These are phyloP conservation scores for Thielaviopsis punctulata DNA, from an alignment of 2,329 filamentous ascomycete species.

Conservation along the genomic window DNA sequence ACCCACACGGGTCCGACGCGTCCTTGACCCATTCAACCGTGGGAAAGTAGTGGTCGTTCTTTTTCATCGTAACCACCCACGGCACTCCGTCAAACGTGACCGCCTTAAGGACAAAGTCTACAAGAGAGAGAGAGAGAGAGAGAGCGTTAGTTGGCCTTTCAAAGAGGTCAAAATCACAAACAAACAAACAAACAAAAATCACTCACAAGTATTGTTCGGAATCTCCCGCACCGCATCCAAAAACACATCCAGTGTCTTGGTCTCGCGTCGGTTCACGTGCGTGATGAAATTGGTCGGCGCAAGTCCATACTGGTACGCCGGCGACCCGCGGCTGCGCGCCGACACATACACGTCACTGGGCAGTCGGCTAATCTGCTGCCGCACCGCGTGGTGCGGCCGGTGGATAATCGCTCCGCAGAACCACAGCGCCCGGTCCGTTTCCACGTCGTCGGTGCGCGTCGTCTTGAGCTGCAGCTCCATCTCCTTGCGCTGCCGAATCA, in stretches of 20 bases:
- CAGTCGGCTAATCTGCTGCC: conserved; percentile 91
- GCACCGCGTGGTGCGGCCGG: conserved; percentile 83
- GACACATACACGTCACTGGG: conserved; percentile 95
- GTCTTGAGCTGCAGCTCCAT: conserved; percentile 64
- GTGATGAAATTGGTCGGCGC: conserved; percentile 96
- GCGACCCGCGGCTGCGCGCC: conserved; percentile 65
- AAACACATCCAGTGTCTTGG: conserved; percentile 67
- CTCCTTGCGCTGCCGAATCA: conserved; percentile 73
- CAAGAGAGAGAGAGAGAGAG: not conserved
- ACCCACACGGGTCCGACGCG: conserved; percentile 37
- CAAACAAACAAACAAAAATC: not conserved
- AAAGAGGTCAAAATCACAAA: not conserved
- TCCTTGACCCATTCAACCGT: conserved; percentile 56
- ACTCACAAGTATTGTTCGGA: conserved; percentile 76
- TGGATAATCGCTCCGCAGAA: conserved; percentile 94
- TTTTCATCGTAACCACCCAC: conserved; percentile 99
- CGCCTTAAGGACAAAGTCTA: conserved; percentile 87
- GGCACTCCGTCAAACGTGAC: conserved; percentile 97
- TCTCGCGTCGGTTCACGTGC: conserved; percentile 78
- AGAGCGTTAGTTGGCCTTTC: too few species aligned
- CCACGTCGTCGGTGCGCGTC: conserved; percentile 73
- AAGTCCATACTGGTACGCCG: conserved; percentile 76
- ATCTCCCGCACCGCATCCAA: conserved; percentile 70
- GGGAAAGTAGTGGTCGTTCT: conserved; percentile 91
- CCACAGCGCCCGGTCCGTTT: conserved; percentile 79